phyloP scores from a whole-genome alignment of 1,284 basidiomycete genomes.

The Cryptococcus depauperatus region DNA sequence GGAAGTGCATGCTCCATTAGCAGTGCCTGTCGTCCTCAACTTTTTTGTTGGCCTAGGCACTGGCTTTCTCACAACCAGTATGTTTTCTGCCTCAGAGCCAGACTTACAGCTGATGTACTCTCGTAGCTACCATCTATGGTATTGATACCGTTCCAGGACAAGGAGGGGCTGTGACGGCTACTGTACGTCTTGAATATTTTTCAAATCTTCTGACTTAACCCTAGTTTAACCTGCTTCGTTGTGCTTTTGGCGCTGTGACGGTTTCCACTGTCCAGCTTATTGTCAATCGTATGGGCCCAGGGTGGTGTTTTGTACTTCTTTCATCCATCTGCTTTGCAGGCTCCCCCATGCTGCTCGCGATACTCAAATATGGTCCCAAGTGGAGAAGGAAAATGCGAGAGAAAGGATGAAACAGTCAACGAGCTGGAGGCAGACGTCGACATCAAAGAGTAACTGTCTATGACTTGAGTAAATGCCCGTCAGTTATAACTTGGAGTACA shows the following conservation, averaged over 20 bases:
- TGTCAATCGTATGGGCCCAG: slow-evolving; percentile 27
- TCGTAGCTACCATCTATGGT: slow-evolving; percentile 39
- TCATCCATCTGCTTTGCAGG: slow-evolving; percentile 27
- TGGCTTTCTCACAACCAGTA: slow-evolving; percentile 22
- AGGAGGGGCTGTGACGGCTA: slow-evolving; percentile 41
- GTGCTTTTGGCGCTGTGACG: slow-evolving; percentile 40
- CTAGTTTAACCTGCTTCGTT: slow-evolving; percentile 42
- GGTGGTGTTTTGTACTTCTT: slow-evolving; percentile 42
- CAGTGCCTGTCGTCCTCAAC: slow-evolving; percentile 29
- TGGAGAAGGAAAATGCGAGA: slow-evolving; percentile 28
- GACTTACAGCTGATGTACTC: no score
- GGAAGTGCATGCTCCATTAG: slow-evolving; percentile 27
- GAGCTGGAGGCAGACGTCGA: no score
- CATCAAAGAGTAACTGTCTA: no score
- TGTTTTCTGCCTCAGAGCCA: no score
- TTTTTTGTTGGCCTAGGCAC: slow-evolving; percentile 38
- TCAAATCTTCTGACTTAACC: background rate
- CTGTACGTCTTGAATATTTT: slow-evolving; percentile 18
- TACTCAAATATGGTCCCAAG: slow-evolving; percentile 20
- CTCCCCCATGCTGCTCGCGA: slow-evolving; percentile 26
- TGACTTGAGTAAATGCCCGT: no score
- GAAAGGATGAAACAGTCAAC: no score
- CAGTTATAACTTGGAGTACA: no score
- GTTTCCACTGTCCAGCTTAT: slow-evolving; percentile 27
- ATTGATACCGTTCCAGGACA: slow-evolving; percentile 39